Percentiles rank a stretch among this genome's conserved stretches.
phyloP scores from a whole-genome alignment of 257 asterid genomes.

The Eustoma russellianum region DNA sequence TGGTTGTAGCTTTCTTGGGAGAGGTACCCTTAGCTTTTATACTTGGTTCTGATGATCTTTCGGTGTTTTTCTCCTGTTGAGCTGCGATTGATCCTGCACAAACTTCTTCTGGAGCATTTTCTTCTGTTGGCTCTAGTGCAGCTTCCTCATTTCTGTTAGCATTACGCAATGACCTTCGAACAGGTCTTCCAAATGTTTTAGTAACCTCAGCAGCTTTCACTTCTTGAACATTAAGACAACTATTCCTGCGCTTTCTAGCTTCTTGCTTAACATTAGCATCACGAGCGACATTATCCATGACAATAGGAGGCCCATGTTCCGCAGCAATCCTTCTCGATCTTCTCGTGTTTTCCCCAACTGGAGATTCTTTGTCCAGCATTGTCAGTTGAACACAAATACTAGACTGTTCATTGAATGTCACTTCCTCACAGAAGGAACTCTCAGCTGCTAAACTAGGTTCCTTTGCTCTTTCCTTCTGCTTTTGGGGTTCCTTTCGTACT shows the following conservation, averaged over 20 bases:
- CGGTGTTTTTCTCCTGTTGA: not conserved
- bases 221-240: slow-evolving; percentile 3
- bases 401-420: slow-evolving; percentile 9
- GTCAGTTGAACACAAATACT: slow-evolving; percentile 4
- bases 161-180: slow-evolving; percentile 9
- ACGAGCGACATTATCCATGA: slow-evolving; percentile 12
- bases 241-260: slow-evolving; percentile 14
- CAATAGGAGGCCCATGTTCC: slow-evolving; percentile 8
- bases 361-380: slow-evolving; percentile 2
- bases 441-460: slow-evolving; percentile 16
- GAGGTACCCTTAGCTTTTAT: no score
- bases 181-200: slow-evolving; percentile 10
- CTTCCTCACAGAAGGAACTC: slow-evolving; percentile 16
- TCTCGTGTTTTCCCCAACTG: slow-evolving; percentile 15
- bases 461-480: slow-evolving; percentile 14
- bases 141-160: slow-evolving; percentile 16
- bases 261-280: slow-evolving; percentile 14
- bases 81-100: no score
- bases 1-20: no score
- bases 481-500: slow-evolving; percentile 1
- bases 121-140: slow-evolving; percentile 7
- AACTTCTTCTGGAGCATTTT: not conserved
- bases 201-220: slow-evolving; percentile 13
- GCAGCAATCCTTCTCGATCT: slow-evolving; percentile 34
- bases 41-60: no score